These are phyloP conservation scores for Macrocybe gigantea DNA, from an alignment of 768 basidiomycete genomes.

Conservation along the genomic window DNA sequence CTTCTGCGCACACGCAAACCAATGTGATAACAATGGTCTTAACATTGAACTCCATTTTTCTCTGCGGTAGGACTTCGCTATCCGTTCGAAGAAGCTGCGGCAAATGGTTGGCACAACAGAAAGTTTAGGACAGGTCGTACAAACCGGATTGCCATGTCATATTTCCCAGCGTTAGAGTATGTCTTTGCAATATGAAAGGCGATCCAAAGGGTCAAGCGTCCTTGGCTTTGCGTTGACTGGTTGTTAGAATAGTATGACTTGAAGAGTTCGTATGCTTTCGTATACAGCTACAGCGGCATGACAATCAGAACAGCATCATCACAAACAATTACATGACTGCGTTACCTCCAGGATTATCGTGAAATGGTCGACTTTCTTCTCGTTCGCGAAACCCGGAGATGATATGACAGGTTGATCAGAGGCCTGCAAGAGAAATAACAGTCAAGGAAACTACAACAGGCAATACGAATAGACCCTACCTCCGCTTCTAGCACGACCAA, in stretches of 20 bases:
- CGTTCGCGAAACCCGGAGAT: slow-evolving; percentile 78
- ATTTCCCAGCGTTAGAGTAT: slow-evolving; percentile 74
- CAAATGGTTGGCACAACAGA: background rate
- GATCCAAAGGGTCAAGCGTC: slow-evolving; percentile 83
- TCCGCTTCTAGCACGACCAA: slow-evolving; percentile 51
- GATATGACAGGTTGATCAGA: slow-evolving; percentile 28
- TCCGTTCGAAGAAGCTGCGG: slow-evolving; percentile 88
- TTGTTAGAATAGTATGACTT: slow-evolving; percentile 60
- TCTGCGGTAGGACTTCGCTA: slow-evolving; percentile 80
- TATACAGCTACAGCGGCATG: slow-evolving; percentile 63
- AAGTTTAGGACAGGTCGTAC: slow-evolving; percentile 10
- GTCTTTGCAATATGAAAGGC: slow-evolving; percentile 87
- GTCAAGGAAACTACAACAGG: background rate
- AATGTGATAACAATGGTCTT: slow-evolving; percentile 65
- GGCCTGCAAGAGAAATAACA: slow-evolving; percentile 10
- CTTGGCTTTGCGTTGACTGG: slow-evolving; percentile 46
- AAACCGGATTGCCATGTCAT: slow-evolving; percentile 84
- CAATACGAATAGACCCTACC: slow-evolving; percentile 26
- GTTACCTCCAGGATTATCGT: slow-evolving; percentile 75
- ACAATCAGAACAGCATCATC: background rate
- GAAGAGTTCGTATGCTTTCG: slow-evolving; percentile 90
- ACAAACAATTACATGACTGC: slow-evolving; percentile 4
- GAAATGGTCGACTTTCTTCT: slow-evolving; percentile 89
- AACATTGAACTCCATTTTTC: slow-evolving; percentile 80
- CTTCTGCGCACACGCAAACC: slow-evolving; percentile 80